Evolutionary conservation across 257 asterid species (phyloP).

Genomic region (Nicotiana noctiflora): DNA sequence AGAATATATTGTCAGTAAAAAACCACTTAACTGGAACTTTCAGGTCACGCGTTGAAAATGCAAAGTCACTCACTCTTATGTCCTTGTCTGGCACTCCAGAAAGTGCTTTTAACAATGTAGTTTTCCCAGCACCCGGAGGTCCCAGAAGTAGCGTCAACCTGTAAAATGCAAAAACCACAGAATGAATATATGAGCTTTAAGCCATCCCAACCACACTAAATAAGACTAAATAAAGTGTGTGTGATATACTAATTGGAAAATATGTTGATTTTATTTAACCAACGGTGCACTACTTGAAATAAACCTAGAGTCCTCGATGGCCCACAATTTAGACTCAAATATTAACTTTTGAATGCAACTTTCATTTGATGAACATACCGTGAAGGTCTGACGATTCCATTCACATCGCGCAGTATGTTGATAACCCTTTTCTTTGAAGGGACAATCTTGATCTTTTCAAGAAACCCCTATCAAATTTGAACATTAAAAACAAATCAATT

Average conservation of each 20-base stretch:
- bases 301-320: background rate
- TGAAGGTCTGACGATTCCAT: conserved; percentile 74
- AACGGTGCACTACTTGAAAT: background rate
- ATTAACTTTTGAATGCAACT: background rate
- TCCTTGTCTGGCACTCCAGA: conserved; percentile 68
- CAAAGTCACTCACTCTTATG: conserved; percentile 27
- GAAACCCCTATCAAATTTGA: conserved; percentile 39
- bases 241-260: no score
- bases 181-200: background rate
- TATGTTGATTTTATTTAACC: background rate
- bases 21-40: background rate
- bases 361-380: conserved; percentile 42
- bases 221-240: background rate
- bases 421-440: conserved; percentile 70
- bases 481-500: background rate
- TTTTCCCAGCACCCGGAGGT: conserved; percentile 93
- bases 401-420: conserved; percentile 66
- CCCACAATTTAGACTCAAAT: background rate
- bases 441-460: conserved; percentile 57
- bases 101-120: conserved; percentile 72
- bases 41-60: background rate
- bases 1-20: background rate
- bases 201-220: background rate
- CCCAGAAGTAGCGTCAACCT: conserved; percentile 98
- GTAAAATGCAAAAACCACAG: conserved; percentile 4